Evolutionary conservation across 257 asterid species (phyloP).

Genomic region (Solanum lignicaule): DNA sequence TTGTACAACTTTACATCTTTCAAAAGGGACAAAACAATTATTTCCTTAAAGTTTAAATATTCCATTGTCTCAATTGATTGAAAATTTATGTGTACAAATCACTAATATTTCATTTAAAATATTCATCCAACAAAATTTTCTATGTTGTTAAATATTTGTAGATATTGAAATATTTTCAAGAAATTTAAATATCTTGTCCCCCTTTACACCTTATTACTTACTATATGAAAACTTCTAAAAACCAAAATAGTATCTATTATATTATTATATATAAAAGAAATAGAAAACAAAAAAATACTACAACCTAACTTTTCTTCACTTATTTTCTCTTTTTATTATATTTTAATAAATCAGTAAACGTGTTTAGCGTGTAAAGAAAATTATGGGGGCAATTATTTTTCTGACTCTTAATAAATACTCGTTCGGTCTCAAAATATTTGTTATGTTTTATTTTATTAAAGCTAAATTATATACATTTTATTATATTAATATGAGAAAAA

Average conservation of each 20-base stretch:
- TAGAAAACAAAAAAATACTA: not conserved
- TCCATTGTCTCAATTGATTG: not conserved
- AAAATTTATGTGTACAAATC: not conserved
- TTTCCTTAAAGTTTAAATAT: not conserved
- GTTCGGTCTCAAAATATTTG: fast-evolving
- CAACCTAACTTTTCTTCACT: not conserved
- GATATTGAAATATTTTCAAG: too few species aligned
- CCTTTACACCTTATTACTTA: too few species aligned
- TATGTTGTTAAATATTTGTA: too few species aligned
- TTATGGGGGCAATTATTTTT: not conserved
- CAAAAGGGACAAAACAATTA: not conserved
- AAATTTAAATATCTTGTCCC: too few species aligned
- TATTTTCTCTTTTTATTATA: not conserved
- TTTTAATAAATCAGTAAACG: not conserved
- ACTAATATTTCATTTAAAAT: not conserved
- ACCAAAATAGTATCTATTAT: too few species aligned
- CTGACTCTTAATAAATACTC: not conserved
- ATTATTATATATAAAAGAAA: not conserved
- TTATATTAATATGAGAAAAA: too few species aligned
- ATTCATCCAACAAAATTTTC: too few species aligned
- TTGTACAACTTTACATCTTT: not conserved
- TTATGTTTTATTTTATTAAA: not conserved
- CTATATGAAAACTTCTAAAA: too few species aligned
- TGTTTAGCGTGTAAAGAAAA: not conserved
- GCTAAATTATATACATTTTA: not conserved